phyloP scores from a whole-genome alignment of 2,329 filamentous ascomycete species.

The Aaosphaeria pasadenensis region DNA sequence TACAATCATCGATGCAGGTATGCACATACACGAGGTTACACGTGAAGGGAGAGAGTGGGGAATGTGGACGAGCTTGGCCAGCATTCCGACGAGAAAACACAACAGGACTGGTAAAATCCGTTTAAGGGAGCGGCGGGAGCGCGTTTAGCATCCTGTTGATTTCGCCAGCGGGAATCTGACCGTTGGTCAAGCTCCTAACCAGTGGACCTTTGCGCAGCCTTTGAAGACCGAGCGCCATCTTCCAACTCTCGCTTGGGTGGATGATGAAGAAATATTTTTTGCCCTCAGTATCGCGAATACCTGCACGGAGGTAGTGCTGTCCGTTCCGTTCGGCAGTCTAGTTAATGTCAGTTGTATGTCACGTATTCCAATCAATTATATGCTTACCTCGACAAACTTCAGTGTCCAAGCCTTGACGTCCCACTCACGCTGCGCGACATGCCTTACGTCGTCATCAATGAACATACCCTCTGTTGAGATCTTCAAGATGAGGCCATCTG shows the following conservation, averaged over 20 bases:
- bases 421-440: conserved; percentile 94
- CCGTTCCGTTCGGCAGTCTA: conserved; percentile 45
- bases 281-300: conserved; percentile 57
- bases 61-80: too few relatives aligned
- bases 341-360: conserved; percentile 7
- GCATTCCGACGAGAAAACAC: too few relatives aligned
- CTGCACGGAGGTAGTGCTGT: conserved; percentile 57
- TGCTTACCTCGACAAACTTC: conserved; percentile 71
- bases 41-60: too few relatives aligned
- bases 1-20: too few relatives aligned
- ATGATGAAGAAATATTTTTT: conserved; percentile 62
- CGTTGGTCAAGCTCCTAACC: conserved; percentile 53
- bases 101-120: background rate
- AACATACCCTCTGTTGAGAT: conserved; percentile 94
- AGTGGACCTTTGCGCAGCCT: conserved; percentile 55
- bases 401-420: conserved; percentile 98
- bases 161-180: conserved; percentile 49
- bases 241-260: conserved; percentile 59
- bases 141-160: conserved; percentile 33
- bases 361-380: background rate
- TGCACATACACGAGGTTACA: too few relatives aligned
- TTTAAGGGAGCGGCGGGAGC: background rate
- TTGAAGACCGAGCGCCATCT: conserved; percentile 58
- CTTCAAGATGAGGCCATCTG: conserved; percentile 85
- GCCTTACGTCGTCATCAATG: conserved; percentile 91